Conservation (phyloP, 345 rosid genomes). For the Trapa bicornis region DNA sequence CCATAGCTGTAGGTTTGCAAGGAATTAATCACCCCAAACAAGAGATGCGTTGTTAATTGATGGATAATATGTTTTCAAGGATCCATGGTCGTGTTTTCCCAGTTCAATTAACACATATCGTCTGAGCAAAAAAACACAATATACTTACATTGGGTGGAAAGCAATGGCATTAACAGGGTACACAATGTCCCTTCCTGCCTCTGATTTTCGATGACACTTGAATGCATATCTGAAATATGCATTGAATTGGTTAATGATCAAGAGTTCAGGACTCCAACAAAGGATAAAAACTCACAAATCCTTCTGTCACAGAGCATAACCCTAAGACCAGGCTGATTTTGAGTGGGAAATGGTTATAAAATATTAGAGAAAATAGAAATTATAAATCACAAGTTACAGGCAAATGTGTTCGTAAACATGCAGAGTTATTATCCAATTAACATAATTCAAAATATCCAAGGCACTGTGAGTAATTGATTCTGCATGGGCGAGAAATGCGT, state of each 20-base stretch:
- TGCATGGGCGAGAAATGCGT: constrained; percentile 9
- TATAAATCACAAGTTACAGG: not conserved
- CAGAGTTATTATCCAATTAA: not conserved
- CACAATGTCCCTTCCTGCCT: constrained; percentile 92
- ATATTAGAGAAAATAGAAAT: not conserved
- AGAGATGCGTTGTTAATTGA: not conserved
- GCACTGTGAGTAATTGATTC: not conserved
- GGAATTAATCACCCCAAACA: constrained; percentile 5
- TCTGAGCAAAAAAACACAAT: no score
- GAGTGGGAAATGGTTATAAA: not conserved
- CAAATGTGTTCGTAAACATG: not conserved
- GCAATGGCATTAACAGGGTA: constrained; percentile 95
- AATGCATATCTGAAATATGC: constrained; percentile 71
- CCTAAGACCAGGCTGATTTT: not conserved
- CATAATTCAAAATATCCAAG: not conserved
- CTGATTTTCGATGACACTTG: constrained; percentile 94
- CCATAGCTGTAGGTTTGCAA: constrained; percentile 56
- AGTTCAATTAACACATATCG: not conserved
- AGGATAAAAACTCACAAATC: no score
- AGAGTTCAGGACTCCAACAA: not conserved
- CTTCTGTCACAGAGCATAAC: not conserved
- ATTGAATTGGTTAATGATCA: not conserved
- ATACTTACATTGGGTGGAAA: constrained; percentile 92
- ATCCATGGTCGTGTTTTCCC: not conserved
- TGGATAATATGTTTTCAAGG: not conserved